Conservation (phyloP, 129 eudicot species). For the Solidago caesia region DNA sequence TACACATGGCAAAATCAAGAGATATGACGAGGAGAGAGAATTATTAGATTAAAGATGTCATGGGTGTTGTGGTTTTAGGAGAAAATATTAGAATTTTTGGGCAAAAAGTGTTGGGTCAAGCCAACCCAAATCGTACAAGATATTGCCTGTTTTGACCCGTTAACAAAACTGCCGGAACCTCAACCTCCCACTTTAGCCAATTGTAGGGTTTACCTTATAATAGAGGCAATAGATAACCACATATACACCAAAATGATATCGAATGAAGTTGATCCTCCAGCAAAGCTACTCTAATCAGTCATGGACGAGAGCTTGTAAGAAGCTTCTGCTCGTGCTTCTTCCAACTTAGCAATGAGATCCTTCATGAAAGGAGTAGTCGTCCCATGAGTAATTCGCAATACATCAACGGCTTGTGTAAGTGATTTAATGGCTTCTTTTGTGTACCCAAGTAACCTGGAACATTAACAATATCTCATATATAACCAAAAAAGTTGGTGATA, state of each 20-base stretch:
- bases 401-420: conserved; percentile 62
- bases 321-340: conserved; percentile 93
- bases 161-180: not conserved
- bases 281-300: conserved; percentile 6
- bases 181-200: not conserved
- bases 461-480: not conserved
- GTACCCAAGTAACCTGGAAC: conserved; percentile 75
- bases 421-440: conserved; percentile 64
- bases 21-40: too few relatives aligned
- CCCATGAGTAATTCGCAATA: conserved; percentile 79
- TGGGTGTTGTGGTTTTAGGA: too few relatives aligned
- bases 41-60: too few relatives aligned
- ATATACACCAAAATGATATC: not conserved
- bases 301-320: conserved; percentile 56
- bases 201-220: not conserved
- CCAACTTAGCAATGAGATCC: conserved; percentile 70
- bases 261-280: not conserved
- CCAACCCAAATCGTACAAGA: too few relatives aligned
- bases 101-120: too few relatives aligned
- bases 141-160: not conserved
- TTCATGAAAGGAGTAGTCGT: conserved; percentile 57
- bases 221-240: not conserved
- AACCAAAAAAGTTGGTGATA: not conserved
- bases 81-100: too few relatives aligned
- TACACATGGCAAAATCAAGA: too few relatives aligned